A percentile compares a stretch with the other conserved stretches of the same genome.
Evolutionary conservation across 164 flowering plant genomes (phyloP).

Genomic region (Paratinospora sagittata): DNA sequence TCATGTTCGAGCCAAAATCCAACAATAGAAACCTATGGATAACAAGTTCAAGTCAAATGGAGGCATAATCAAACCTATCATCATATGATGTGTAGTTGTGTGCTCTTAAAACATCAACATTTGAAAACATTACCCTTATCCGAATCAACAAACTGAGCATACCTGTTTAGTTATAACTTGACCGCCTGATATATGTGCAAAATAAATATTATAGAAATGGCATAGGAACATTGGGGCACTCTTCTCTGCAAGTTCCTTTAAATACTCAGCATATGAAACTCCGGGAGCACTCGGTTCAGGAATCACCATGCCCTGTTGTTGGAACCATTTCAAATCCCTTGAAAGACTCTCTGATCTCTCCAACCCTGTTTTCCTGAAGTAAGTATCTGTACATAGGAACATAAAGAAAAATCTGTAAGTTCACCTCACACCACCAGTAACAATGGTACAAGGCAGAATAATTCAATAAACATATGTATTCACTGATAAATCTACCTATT

Average conservation of each 20-base stretch:
- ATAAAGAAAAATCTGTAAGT: not conserved
- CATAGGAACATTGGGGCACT: slow-evolving; percentile 68
- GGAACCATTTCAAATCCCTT: slow-evolving; percentile 68
- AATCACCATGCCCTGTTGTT: slow-evolving; percentile 40
- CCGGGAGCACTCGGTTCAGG: slow-evolving; percentile 71
- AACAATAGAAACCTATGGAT: too few species aligned
- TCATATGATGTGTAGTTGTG: too few species aligned
- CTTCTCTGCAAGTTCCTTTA: slow-evolving; percentile 63
- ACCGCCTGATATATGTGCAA: slow-evolving; percentile 87
- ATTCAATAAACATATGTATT: too few species aligned
- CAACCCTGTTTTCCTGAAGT: slow-evolving; percentile 81
- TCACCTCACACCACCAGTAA: not conserved
- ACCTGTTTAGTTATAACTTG: slow-evolving; percentile 83
- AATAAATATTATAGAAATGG: slow-evolving; percentile 89
- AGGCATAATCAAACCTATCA: not conserved
- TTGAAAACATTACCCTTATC: too few species aligned
- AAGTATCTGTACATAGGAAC: slow-evolving; percentile 45
- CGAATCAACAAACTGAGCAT: not conserved
- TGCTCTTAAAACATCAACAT: not conserved
- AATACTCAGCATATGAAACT: slow-evolving; percentile 54
- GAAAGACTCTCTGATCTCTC: slow-evolving; percentile 56
- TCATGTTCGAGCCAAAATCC: too few species aligned
- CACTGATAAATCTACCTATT: too few species aligned
- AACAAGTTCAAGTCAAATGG: not conserved
- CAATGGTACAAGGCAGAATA: not conserved